A percentile compares a stretch with the other conserved stretches of the same genome.
Evolutionary conservation across 805 yeast genomes (phyloP).

Genomic region (Spathaspora passalidarum): DNA sequence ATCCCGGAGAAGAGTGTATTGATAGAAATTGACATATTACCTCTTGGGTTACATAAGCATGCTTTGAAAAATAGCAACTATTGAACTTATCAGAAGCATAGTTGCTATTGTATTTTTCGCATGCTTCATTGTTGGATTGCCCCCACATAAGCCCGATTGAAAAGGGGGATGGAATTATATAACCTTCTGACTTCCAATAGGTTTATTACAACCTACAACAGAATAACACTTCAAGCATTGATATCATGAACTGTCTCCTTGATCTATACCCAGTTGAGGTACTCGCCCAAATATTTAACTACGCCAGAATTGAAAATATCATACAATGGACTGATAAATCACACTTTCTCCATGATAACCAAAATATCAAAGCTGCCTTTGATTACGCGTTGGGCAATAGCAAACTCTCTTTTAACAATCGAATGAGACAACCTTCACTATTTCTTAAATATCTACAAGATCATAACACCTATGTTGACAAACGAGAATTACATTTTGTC

Average conservation of each 20-base stretch:
- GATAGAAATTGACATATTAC: too few species aligned
- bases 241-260: not conserved
- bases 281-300: not conserved
- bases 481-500: slow-evolving; percentile 6
- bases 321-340: not conserved
- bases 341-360: not conserved
- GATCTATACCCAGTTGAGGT: slow-evolving; percentile 6
- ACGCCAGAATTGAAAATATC: not conserved
- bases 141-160: too few species aligned
- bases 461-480: slow-evolving; percentile 12
- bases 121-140: not conserved
- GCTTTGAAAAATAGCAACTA: too few species aligned
- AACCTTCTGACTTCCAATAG: too few species aligned
- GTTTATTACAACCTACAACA: too few species aligned
- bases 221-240: not conserved
- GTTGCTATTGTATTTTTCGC: not conserved
- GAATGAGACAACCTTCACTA: slow-evolving; percentile 12
- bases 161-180: not conserved
- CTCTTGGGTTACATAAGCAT: too few species aligned
- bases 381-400: not conserved
- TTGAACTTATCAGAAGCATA: too few species aligned
- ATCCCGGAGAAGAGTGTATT: too few species aligned
- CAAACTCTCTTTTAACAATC: slow-evolving; percentile 10
- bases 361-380: not conserved
- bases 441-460: slow-evolving; percentile 16